These are phyloP conservation scores for Omphalotus olearius DNA, from an alignment of 1,284 basidiomycete species.

Conservation along the genomic window DNA sequence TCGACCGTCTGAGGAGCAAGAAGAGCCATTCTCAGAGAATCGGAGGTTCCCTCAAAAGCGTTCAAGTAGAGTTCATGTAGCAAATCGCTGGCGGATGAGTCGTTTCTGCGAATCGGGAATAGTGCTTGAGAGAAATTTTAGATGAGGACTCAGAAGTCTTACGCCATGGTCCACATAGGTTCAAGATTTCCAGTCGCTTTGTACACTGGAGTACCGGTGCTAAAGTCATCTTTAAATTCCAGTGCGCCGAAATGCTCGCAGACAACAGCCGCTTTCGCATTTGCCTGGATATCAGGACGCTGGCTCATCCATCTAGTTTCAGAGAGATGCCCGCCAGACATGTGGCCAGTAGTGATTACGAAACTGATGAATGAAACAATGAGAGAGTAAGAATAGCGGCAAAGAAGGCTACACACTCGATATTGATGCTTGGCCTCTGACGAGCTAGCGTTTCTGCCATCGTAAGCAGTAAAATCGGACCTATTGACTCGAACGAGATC, in stretches of 20 bases:
- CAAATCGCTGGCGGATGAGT: conserved; percentile 17
- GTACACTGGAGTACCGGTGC: conserved; percentile 19
- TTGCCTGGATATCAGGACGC: conserved; percentile 20
- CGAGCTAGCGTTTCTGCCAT: conserved; percentile 26
- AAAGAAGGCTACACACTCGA: conserved; percentile 20
- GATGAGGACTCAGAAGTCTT: conserved; percentile 4
- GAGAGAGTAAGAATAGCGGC: not conserved
- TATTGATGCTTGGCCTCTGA: conserved; percentile 20
- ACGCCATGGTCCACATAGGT: conserved; percentile 30
- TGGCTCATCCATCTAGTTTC: conserved; percentile 26
- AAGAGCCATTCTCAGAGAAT: conserved; percentile 24
- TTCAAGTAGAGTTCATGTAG: conserved; percentile 23
- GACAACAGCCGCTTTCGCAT: conserved; percentile 22
- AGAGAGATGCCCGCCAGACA: conserved; percentile 24
- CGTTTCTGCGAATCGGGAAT: conserved; percentile 17
- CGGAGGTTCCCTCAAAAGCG: conserved; percentile 22
- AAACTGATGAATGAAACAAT: conserved; percentile 18
- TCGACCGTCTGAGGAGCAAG: conserved; percentile 21
- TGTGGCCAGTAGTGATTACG: conserved; percentile 27
- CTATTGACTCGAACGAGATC: conserved; percentile 8
- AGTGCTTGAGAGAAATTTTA: not conserved
- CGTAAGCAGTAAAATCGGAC: conserved; percentile 25
- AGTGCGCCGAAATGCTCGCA: conserved; percentile 27
- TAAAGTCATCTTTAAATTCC: conserved; percentile 24
- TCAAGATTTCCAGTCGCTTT: conserved; percentile 23